Base-by-base conservation (phyloP, 257 asterid genomes). In the Solanum clarkiae region DNA sequence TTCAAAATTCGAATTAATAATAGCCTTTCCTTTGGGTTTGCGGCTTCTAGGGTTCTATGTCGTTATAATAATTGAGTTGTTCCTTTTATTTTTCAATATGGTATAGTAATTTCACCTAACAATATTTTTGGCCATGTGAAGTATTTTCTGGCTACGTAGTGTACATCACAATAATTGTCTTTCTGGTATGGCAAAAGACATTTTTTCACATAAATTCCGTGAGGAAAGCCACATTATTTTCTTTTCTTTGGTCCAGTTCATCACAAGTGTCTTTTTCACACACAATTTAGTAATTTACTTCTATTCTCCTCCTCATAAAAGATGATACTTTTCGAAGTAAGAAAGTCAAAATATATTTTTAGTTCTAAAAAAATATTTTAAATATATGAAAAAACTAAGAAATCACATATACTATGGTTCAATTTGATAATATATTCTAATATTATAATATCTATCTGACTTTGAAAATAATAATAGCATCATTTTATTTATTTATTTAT, bases 81-180 rank as follows among this genome's bases (percentile, higher is more conserved):
- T n/a, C 4, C 7, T 13, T 10, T 9, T 15, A 0, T 20, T 51
- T 49, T 75, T 24, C 22, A 75, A 22, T 22, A 49, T 49, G 1
- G 9, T 4, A 22, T 75, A 14, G 42, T 22, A 47, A 74, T 75
- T 49, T 14, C 81, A 74, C 60, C 81, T 13, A 74, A 47, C 81
- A 22, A 74, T 7, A 13, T 14, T 51, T 77, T 77, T 77, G 24
- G 62, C 26, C 82, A 26, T 26, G 82, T 75, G 82, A 49, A 15
- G 60, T 75, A 45, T 51, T 77, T 77, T 49, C 24, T 49, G 40
- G 44, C 15, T 51, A 29, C 49, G 62, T 26, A 77, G 45, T 26
- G 45, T 77, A 17, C 36, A 40, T 85, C 82, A 60, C 70, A 84
- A 84, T 65, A 83, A 80, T 75, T 84, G 86, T 36, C 89, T 72